phyloP scores from a whole-genome alignment of 371 early-diverging fungal species.

The Cladochytrium tenue region DNA sequence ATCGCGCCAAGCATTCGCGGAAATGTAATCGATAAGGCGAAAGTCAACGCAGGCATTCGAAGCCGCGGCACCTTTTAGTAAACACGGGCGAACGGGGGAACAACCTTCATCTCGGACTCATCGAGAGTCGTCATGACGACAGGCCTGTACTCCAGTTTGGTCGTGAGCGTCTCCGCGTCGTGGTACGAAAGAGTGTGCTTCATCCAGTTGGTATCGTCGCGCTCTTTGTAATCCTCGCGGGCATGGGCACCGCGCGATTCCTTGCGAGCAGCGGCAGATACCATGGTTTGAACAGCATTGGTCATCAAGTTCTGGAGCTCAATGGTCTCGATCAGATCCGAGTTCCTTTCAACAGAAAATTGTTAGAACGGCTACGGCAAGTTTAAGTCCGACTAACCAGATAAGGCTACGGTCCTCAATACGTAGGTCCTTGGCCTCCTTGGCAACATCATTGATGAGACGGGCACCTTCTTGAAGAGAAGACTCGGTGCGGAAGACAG shows the following conservation, averaged over 20 bases:
- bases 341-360: slow-evolving; percentile 63
- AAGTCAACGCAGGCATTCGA: too few relatives aligned
- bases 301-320: slow-evolving; percentile 97
- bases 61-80: slow-evolving; percentile 76
- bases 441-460: slow-evolving; percentile 84
- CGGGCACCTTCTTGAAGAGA: slow-evolving; percentile 85
- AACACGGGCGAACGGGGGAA: slow-evolving; percentile 92
- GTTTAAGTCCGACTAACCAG: slow-evolving; percentile 62
- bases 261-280: slow-evolving; percentile 92
- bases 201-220: slow-evolving; percentile 95
- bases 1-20: too few relatives aligned
- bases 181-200: slow-evolving; percentile 97
- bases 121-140: slow-evolving; percentile 85
- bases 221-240: slow-evolving; percentile 86
- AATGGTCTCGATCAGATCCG: slow-evolving; percentile 91
- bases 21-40: too few relatives aligned
- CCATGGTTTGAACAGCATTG: slow-evolving; percentile 94
- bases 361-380: neutral
- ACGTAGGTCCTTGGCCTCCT: slow-evolving; percentile 79
- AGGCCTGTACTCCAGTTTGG: slow-evolving; percentile 79
- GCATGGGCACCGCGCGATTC: slow-evolving; percentile 98
- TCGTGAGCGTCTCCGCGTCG: slow-evolving; percentile 76
- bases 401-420: slow-evolving; percentile 91
- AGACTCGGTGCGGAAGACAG: slow-evolving; percentile 93
- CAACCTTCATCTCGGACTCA: slow-evolving; percentile 87